Evolutionary conservation across 305 asterid species (phyloP).

Genomic region (Fraxinus nigra): DNA sequence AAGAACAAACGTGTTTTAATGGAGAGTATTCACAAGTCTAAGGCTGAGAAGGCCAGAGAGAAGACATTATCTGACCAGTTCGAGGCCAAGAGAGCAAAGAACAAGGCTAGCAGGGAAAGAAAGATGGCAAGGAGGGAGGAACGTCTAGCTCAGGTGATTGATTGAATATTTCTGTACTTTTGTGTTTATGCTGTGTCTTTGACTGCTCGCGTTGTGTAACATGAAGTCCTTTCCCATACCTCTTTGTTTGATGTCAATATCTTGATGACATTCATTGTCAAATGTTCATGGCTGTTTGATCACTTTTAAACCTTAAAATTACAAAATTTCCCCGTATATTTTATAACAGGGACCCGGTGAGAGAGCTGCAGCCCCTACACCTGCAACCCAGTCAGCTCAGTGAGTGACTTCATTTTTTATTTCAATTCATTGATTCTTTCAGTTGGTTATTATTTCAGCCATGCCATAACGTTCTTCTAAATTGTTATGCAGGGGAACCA

Average conservation of each 20-base stretch:
- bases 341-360: slow-evolving; percentile 49
- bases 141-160: neutral
- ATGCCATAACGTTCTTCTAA: neutral
- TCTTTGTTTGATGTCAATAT: neutral
- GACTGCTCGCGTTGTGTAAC: neutral
- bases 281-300: neutral
- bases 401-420: slow-evolving; percentile 25
- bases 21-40: slow-evolving; percentile 35
- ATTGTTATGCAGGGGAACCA: slow-evolving; percentile 43
- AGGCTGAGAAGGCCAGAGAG: slow-evolving; percentile 38
- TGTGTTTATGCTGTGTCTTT: neutral
- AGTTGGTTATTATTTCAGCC: neutral
- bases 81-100: slow-evolving; percentile 1
- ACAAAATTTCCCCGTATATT: neutral
- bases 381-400: slow-evolving; percentile 49
- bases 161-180: neutral
- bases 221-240: neutral
- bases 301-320: neutral
- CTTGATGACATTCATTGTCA: neutral
- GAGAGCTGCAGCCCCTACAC: slow-evolving; percentile 34
- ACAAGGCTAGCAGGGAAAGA: slow-evolving; percentile 5
- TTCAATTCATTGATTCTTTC: neutral
- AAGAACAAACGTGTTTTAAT: slow-evolving; percentile 10
- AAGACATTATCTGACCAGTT: slow-evolving; percentile 17
- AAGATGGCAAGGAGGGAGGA: neutral